A percentile compares a stretch with the other conserved stretches of the same genome.
Conservation (phyloP, 1,139 yeast genomes). For the Candida sp. region DNA sequence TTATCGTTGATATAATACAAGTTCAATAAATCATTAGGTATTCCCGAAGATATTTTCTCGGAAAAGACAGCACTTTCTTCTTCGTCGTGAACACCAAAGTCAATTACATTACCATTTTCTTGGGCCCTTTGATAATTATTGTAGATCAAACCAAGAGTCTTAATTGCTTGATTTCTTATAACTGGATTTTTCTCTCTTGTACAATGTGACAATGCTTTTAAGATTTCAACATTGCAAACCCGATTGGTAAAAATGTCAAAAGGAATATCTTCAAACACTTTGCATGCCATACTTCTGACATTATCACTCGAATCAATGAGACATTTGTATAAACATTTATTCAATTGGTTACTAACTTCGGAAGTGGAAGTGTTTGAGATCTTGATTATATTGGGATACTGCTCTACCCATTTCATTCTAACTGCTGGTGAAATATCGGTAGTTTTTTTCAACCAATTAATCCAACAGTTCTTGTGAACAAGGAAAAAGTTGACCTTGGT, state of each 20-base stretch:
- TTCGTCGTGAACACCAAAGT: constrained; percentile 25
- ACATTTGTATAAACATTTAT: constrained; percentile 62
- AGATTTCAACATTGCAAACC: constrained; percentile 43
- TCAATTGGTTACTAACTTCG: constrained; percentile 51
- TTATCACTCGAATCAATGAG: constrained; percentile 73
- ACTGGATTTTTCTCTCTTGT: constrained; percentile 66
- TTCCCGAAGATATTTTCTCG: constrained; percentile 29
- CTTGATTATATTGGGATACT: constrained; percentile 31
- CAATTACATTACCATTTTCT: constrained; percentile 15
- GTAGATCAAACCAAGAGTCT: constrained; percentile 54
- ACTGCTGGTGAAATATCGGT: constrained; percentile 66
- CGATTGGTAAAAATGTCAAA: constrained; percentile 38
- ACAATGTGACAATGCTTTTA: constrained; percentile 56
- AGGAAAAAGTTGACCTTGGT: constrained; percentile 56
- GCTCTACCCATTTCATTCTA: constrained; percentile 68
- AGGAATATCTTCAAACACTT: constrained; percentile 38
- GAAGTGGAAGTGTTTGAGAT: constrained; percentile 38
- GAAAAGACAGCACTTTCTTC: constrained; percentile 38
- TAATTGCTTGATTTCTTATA: constrained; percentile 63
- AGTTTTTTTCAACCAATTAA: constrained; percentile 68
- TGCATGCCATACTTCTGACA: constrained; percentile 65
- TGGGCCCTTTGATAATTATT: constrained; percentile 24
- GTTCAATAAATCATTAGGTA: constrained; percentile 67
- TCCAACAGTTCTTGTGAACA: constrained; percentile 61
- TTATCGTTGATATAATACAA: constrained; percentile 75